Base-by-base conservation (phyloP, 139 green algal genomes). In the Chlorella sp. region DNA sequence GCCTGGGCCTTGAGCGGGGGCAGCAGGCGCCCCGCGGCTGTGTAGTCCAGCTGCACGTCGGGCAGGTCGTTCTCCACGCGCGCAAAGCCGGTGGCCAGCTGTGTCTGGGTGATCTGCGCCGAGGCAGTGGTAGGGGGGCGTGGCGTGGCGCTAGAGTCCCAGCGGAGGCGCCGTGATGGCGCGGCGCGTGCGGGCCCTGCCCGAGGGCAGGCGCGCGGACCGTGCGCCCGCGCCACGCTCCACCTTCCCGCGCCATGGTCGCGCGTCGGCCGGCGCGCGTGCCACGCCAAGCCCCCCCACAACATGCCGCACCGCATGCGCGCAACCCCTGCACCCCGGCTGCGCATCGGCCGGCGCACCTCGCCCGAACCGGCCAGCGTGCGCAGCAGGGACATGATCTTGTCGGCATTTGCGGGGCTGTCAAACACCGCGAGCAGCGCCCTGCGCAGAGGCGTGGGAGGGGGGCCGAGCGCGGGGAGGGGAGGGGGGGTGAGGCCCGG, bases 1-100 rank as follows among this genome's bases (percentile, higher is more conserved):
- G 76, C 77, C 59, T 77, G 38, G 7, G 65, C 42, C 62, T 71
- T 68, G 40, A 74, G 58, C 17, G 63, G 53, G 25, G 19, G 21
- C 17, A 75, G 70, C 25, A 48, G 15, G 27, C 36, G n/a, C 45
- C 42, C 64, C 33, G 69, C 74, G 0, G 67, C n/a, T 1, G 79
- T 74, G 31, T 51, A 73, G 76, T 90, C 85, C 11, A 90, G 74
- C 2, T 58, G 40, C 8, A 83, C 33, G 73, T 90, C 85, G 1
- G 80, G 72, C 45, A 90, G 70, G 9, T 64, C n/a, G 5, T 55
- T 40, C 56, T 80, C 64, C 7, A 87, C 79, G 1, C 85, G 62
- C 50, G 60, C 19, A 63, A 86, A 88, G 17, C 87, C 89, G 72
- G 83, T 85, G 12, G 74, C 36, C 84, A 94, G 79, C 77, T 94